Conservation (phyloP, 2,329 filamentous ascomycete species). For the Tolypocladium album region DNA sequence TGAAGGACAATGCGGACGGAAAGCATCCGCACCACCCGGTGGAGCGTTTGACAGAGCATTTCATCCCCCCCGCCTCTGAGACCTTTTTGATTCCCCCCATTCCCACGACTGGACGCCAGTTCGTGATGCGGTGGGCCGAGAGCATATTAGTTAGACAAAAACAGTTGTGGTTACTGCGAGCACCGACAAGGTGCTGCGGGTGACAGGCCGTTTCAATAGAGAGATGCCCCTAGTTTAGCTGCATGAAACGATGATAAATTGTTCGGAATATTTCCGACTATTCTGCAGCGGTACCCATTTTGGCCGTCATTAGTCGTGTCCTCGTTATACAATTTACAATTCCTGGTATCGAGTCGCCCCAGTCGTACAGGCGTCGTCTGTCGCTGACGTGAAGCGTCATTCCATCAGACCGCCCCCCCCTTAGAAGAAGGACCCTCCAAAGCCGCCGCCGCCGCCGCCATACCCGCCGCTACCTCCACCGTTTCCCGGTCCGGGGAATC, state of each 20-base stretch:
- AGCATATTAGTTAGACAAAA: not conserved
- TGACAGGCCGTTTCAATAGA: not conserved
- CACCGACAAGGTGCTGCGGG: not conserved
- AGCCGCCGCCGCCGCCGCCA: slow-evolving; percentile 20
- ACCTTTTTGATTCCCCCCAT: not conserved
- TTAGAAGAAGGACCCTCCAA: slow-evolving; percentile 22
- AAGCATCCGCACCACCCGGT: not conserved
- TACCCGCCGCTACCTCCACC: slow-evolving; percentile 14
- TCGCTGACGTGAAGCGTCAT: not conserved
- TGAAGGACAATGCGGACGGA: not conserved
- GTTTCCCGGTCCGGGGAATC: slow-evolving; percentile 33
- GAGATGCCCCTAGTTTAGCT: not conserved
- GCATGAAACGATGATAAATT: not conserved
- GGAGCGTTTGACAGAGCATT: not conserved
- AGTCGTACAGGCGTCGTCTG: not conserved
- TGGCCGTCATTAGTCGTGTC: not conserved
- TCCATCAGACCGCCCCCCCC: too few species aligned
- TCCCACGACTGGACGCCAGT: not conserved
- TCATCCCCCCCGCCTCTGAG: not conserved
- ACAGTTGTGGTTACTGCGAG: not conserved
- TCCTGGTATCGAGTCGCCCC: not conserved
- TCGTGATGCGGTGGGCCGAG: not conserved
- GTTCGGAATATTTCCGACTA: not conserved
- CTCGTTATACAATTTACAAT: not conserved
- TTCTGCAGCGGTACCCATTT: not conserved